Percentiles rank a stretch among this genome's conserved stretches.
phyloP scores from a whole-genome alignment of 2,329 filamentous ascomycete genomes.

The Gliomastix tumulicola region DNA sequence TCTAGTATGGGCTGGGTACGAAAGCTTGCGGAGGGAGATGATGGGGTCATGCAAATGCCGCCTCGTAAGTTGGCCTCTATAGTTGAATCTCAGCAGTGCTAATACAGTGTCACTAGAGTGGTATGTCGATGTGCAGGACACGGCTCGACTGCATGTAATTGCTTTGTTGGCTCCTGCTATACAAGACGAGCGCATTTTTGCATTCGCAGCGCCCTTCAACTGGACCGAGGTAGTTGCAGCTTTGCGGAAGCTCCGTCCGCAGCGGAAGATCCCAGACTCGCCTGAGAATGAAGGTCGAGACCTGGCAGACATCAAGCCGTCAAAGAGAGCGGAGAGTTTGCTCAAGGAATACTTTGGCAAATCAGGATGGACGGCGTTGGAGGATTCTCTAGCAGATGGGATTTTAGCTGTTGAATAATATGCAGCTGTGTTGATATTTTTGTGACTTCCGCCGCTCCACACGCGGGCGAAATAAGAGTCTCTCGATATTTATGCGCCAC shows the following conservation, averaged over 20 bases:
- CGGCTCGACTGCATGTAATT: conserved; percentile 14
- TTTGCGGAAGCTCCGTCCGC: neutral
- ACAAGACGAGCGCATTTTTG: conserved; percentile 1
- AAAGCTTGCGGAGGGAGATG: neutral
- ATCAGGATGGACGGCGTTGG: neutral
- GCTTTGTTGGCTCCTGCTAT: conserved; percentile 13
- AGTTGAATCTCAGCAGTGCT: too few relatives aligned
- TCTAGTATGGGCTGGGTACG: neutral
- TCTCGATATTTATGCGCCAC: too few relatives aligned
- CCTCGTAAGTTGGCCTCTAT: conserved; percentile 4
- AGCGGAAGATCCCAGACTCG: neutral
- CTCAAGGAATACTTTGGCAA: neutral
- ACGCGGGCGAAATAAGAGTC: too few relatives aligned
- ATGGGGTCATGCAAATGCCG: neutral
- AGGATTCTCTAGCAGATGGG: neutral
- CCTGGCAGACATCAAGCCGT: neutral
- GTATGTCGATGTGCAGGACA: conserved; percentile 13
- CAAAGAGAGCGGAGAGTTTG: neutral
- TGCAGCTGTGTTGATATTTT: too few relatives aligned
- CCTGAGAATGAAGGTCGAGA: neutral
- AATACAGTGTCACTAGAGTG: conserved; percentile 4
- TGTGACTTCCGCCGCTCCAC: too few relatives aligned
- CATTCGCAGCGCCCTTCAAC: neutral
- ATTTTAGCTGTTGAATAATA: too few relatives aligned
- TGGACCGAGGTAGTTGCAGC: neutral